Conservation (phyloP, 208 protist genomes). For the Strigomonas culicis region DNA sequence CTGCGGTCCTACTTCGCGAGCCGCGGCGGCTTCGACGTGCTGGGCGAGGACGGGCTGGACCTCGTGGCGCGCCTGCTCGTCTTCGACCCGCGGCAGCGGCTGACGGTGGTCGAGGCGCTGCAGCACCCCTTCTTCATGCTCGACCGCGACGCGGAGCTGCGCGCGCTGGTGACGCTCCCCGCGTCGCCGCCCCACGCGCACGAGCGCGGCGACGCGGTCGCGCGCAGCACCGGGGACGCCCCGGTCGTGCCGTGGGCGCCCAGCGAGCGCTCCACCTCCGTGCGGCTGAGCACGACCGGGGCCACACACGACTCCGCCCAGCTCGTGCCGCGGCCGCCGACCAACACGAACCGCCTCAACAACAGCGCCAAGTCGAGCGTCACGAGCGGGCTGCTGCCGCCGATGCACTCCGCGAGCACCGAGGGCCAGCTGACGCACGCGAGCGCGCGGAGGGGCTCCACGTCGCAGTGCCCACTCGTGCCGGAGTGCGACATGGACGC, state of each 20-base stretch:
- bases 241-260: background rate
- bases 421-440: no score
- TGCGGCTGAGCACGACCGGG: background rate
- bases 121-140: conserved; percentile 73
- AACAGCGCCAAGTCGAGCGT: background rate
- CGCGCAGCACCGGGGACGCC: no score
- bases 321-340: conserved; percentile 2
- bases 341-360: background rate
- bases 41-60: conserved; percentile 65
- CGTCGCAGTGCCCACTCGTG: no score
- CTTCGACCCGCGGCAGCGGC: conserved; percentile 52
- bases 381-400: background rate
- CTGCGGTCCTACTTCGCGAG: conserved; percentile 31
- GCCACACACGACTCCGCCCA: background rate
- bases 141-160: no score
- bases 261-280: background rate
- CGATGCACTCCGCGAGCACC: background rate
- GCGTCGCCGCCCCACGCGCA: background rate
- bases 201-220: no score
- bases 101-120: conserved; percentile 54
- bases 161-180: no score
- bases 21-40: conserved; percentile 31
- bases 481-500: no score
- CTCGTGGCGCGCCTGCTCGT: conserved; percentile 48
- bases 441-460: no score